Base-by-base conservation (phyloP, 257 asterid species). In the Cynanchum wilfordii region DNA sequence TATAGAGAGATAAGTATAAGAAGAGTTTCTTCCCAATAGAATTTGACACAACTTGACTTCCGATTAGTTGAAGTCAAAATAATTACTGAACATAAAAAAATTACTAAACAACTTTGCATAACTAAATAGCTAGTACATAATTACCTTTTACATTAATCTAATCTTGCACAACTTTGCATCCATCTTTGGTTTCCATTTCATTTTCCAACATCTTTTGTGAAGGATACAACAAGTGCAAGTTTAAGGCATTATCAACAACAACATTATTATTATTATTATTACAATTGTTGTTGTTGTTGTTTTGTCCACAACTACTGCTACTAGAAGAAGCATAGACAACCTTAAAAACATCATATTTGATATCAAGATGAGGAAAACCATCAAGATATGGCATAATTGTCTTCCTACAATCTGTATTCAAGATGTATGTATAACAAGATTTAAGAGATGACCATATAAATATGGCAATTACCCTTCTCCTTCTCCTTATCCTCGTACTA, bases 361-460 rank as follows among this genome's bases (percentile, higher is more conserved):
- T 30, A 13, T 89, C 82, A 5, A 86, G 72, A 42, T 42, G 47
- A 7, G 82, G 75, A 11, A 76, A 63, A 1, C 82, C 89, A 57
- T 82, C 90, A 30, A 89, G 79, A 58, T 79, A 87, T 1, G 88
- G 89, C 58, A 80, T 77, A 73, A 83, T 40, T 2, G 80, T 70
- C 59, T 71, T 80, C 8, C 90, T 62, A 24, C 76, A 76, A 58
- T 89, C 90, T 11, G 87, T 73, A 62, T 82, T 81, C 2, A 89
- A 17, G 13, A 89, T 73, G 52, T 77, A 79, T 0, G 84, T 74
- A 51, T 89, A 89, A 79, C 88, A 89, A 10, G 69, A 68, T n/a
- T 84, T 88, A 19, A 89, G 86, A 2, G 96, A 87, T 60, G 81
- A 81, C 93, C 96, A 89, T 7, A 84, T 85, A 9, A 85, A 81